Evolutionary conservation across 2,329 filamentous ascomycete genomes (phyloP).

Genomic region (Neonectria faginata): DNA sequence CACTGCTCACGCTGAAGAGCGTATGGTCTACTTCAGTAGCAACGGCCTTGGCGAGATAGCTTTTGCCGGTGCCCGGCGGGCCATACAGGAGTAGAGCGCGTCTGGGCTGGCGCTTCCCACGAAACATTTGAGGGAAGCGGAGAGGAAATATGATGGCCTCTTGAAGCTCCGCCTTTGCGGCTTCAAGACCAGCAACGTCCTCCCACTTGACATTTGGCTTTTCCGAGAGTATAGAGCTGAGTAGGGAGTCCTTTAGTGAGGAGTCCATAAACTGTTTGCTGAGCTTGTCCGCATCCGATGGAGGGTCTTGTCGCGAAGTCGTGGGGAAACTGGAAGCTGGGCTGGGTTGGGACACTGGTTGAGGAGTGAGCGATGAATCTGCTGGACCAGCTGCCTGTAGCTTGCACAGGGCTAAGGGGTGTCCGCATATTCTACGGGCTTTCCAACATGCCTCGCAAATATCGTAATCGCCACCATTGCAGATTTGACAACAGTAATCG

Average conservation of each 20-base stretch:
- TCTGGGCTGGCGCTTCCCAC: constrained; percentile 21
- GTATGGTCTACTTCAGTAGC: constrained; percentile 23
- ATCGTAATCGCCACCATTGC: constrained; percentile 24
- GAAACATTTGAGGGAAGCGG: constrained; percentile 30
- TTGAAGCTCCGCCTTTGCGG: constrained; percentile 26
- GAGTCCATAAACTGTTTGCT: constrained; percentile 19
- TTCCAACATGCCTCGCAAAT: constrained; percentile 27
- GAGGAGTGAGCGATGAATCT: neutral
- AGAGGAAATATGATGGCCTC: constrained; percentile 29
- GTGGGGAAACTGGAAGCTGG: neutral
- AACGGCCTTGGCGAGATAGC: constrained; percentile 27
- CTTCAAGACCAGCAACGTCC: constrained; percentile 22
- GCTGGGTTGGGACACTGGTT: neutral
- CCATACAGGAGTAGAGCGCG: constrained; percentile 25
- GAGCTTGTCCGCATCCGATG: constrained; percentile 19
- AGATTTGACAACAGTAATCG: constrained; percentile 18
- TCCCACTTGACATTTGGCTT: constrained; percentile 31
- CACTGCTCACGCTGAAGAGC: constrained; percentile 23
- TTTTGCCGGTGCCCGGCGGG: constrained; percentile 28
- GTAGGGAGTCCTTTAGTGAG: constrained; percentile 20
- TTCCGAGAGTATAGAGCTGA: constrained; percentile 20
- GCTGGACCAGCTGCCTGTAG: neutral
- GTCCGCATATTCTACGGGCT: constrained; percentile 3
- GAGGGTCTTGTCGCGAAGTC: neutral
- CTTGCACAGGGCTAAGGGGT: constrained; percentile 5